A percentile compares a stretch with the other conserved stretches of the same genome.
phyloP scores from a whole-genome alignment of 495 filamentous ascomycete genomes.

The Penicillium pancosmium region DNA sequence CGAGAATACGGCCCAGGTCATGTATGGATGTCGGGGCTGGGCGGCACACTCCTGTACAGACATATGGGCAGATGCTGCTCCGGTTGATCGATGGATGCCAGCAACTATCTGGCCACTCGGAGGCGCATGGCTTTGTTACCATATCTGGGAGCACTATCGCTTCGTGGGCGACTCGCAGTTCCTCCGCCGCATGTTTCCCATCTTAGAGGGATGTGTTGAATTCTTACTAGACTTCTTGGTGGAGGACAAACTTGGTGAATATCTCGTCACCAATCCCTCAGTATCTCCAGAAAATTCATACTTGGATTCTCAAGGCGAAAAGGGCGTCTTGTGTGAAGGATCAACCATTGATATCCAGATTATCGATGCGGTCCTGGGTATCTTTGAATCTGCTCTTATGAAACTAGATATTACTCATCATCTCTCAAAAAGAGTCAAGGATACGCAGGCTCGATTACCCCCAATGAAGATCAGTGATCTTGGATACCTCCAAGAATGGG shows the following conservation, averaged over 20 bases:
- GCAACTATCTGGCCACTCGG: slow-evolving; percentile 52
- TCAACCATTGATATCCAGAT: slow-evolving; percentile 55
- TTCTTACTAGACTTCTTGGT: slow-evolving; percentile 52
- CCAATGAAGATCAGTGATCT: slow-evolving; percentile 38
- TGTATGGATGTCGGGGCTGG: slow-evolving; percentile 56
- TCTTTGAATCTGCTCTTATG: slow-evolving; percentile 30
- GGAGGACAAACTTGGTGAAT: slow-evolving; percentile 37
- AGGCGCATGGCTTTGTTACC: slow-evolving; percentile 50
- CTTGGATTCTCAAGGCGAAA: slow-evolving; percentile 27
- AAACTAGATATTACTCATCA: slow-evolving; percentile 28
- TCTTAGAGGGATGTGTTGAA: slow-evolving; percentile 39
- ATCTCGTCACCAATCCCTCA: slow-evolving; percentile 48
- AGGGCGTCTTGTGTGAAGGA: slow-evolving; percentile 43
- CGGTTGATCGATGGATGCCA: slow-evolving; percentile 46
- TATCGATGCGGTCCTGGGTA: slow-evolving; percentile 40
- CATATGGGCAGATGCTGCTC: slow-evolving; percentile 52
- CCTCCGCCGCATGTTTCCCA: slow-evolving; percentile 35
- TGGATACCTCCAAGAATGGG: slow-evolving; percentile 54
- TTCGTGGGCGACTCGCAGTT: slow-evolving; percentile 41
- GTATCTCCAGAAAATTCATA: slow-evolving; percentile 55
- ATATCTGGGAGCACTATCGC: slow-evolving; percentile 50
- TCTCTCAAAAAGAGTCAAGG: slow-evolving; percentile 19
- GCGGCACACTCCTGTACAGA: slow-evolving; percentile 52
- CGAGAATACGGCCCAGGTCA: slow-evolving; percentile 37
- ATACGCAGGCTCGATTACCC: slow-evolving; percentile 27